Conservation (phyloP, 2,329 filamentous ascomycete genomes). For the Ciborinia camelliae region DNA sequence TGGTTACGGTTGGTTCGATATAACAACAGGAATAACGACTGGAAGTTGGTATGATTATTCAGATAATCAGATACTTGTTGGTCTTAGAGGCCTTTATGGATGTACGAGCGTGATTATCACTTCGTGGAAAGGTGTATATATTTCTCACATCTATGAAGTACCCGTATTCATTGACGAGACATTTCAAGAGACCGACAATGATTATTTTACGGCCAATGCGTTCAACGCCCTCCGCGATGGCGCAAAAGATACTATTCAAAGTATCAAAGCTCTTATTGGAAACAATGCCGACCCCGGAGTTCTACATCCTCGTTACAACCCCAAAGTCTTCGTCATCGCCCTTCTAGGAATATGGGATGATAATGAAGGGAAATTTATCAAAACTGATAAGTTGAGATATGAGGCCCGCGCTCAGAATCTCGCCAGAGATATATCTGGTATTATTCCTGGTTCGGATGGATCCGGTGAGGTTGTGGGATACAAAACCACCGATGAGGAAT, state of each 20-base stretch:
- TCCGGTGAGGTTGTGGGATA: neutral
- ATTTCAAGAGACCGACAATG: neutral
- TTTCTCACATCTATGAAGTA: neutral
- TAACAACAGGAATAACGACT: neutral
- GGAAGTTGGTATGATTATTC: neutral
- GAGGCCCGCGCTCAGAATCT: constrained; percentile 1
- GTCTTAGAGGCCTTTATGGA: neutral
- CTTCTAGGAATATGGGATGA: neutral
- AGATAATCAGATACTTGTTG: neutral
- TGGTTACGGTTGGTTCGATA: neutral
- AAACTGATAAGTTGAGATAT: neutral
- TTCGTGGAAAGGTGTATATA: neutral
- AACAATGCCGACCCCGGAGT: neutral
- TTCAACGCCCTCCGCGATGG: neutral
- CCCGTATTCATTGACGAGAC: neutral
- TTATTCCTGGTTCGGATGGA: neutral
- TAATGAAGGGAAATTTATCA: neutral
- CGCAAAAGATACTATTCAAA: neutral
- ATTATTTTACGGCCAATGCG: neutral
- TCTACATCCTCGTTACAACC: neutral
- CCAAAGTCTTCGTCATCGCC: neutral
- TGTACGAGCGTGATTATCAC: neutral
- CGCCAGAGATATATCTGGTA: neutral
- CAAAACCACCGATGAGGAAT: neutral
- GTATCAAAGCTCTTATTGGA: neutral